These are phyloP conservation scores for Nepenthes alata DNA, from an alignment of 179 eudicot genomes.

Conservation along the genomic window DNA sequence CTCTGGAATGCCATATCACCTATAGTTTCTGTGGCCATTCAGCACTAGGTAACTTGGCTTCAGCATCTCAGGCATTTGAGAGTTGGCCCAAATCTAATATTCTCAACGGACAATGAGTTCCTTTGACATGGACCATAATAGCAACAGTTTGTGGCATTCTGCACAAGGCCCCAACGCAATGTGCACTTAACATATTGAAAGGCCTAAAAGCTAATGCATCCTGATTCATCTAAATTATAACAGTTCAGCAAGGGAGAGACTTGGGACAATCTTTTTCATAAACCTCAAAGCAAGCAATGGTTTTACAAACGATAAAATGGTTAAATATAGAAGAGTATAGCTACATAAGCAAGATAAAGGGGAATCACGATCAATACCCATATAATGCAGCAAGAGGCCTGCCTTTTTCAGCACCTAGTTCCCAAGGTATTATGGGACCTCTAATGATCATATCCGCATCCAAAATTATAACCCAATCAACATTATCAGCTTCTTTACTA, in stretches of 20 bases:
- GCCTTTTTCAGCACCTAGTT: slow-evolving; percentile 89
- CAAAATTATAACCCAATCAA: slow-evolving; percentile 90
- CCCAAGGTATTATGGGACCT: slow-evolving; percentile 92
- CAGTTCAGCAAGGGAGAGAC: no score
- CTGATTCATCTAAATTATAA: no score
- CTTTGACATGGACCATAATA: no score
- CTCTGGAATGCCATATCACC: no score
- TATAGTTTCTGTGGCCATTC: no score
- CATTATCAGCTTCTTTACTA: slow-evolving; percentile 76
- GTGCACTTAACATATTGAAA: background rate
- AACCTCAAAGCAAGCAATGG: background rate
- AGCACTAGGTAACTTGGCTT: no score
- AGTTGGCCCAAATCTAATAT: no score
- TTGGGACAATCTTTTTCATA: no score
- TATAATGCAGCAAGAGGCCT: slow-evolving; percentile 89
- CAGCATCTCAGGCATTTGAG: no score
- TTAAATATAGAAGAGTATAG: background rate
- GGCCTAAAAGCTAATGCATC: no score
- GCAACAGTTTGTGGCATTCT: background rate
- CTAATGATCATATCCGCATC: slow-evolving; percentile 93
- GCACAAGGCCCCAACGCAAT: background rate
- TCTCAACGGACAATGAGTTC: no score
- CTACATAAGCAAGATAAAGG: background rate
- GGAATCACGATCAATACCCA: slow-evolving; percentile 39
- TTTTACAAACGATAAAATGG: background rate